Evolutionary conservation across 1,284 basidiomycete genomes (phyloP), one percentile per base, ranked within the genome.

Genomic region (Puccinia triticina): DNA sequence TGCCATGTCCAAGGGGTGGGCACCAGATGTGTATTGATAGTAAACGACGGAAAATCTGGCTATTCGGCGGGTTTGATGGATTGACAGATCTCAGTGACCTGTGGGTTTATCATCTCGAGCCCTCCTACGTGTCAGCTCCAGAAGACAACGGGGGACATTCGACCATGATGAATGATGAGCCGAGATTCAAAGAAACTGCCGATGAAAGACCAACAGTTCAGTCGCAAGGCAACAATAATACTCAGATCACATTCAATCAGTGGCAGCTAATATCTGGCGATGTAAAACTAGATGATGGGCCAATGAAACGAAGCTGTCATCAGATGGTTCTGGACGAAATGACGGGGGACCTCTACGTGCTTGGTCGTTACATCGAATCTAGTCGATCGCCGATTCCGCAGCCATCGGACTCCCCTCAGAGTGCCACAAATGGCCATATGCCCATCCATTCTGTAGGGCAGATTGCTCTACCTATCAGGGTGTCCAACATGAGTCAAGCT

Each of bases 41-140:
- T 43, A 88, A 89, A 16, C 89, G 90, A 55, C 90, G 90, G 7
- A 87, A 90, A 66, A 90, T 94, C 18, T 94, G 94, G 85, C 88
- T 94, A 23, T 91, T 93, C 83, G 93, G 93, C 0, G 93, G 93
- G 0, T 94, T 91, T 91, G 90, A 93, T 84, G 93, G 93, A 2
- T 87, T 90, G 82, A 71, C 79, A 18, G 86, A 91, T 82, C 88
- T 94, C 21, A 91, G 92, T 84, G 93, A 95, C 86, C 91, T 94
- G 83, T 94, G 93, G 93, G 89, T 89, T 61, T 94, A 93, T 86
- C 55, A 73, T 82, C 69, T 82, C 32, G 40, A 71, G n/a, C 71
- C 79, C 34, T 4, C 59, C 14, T 32, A 66, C 59, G 5, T 80
- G 5, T 61, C 57, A 40, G 5, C 26, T 34, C 34, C 34, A 75